A percentile compares a stretch with the other conserved stretches of the same genome.
Conservation (phyloP, 2,329 filamentous ascomycete genomes). For the Talaromyces sp. region DNA sequence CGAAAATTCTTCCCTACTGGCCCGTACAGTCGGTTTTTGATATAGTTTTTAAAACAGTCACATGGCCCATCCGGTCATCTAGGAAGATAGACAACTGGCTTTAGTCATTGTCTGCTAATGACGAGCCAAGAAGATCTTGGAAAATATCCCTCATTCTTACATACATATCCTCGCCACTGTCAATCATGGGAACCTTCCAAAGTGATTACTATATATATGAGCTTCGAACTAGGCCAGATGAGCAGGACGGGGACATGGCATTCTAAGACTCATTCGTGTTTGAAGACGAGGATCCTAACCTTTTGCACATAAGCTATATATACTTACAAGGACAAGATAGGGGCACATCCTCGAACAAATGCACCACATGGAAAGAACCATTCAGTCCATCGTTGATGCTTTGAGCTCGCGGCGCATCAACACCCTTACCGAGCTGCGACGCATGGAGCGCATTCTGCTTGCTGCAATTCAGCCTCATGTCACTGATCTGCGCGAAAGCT, state of each 20-base stretch:
- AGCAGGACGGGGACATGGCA: background rate
- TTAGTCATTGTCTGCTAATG: background rate
- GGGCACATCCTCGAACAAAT: background rate
- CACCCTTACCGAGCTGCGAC: slow-evolving; percentile 68
- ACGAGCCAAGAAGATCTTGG: background rate
- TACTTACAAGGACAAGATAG: background rate
- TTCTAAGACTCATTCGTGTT: background rate
- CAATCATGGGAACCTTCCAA: background rate
- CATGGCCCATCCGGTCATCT: background rate
- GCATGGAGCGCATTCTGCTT: slow-evolving; percentile 62
- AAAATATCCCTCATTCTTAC: background rate
- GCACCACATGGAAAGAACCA: slow-evolving; percentile 39
- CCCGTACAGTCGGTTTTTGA: background rate
- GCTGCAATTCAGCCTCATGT: slow-evolving; percentile 43
- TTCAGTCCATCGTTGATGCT: slow-evolving; percentile 59
- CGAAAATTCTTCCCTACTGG: background rate
- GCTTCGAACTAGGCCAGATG: background rate
- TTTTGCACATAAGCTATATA: background rate
- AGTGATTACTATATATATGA: background rate
- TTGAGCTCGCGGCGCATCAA: slow-evolving; percentile 67
- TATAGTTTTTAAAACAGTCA: background rate
- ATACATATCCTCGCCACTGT: background rate
- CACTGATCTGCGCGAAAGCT: slow-evolving; percentile 43
- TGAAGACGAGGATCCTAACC: background rate
- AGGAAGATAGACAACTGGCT: background rate